Base-by-base conservation (phyloP, 2,329 filamentous ascomycete species). In the Shiraia sp. region DNA sequence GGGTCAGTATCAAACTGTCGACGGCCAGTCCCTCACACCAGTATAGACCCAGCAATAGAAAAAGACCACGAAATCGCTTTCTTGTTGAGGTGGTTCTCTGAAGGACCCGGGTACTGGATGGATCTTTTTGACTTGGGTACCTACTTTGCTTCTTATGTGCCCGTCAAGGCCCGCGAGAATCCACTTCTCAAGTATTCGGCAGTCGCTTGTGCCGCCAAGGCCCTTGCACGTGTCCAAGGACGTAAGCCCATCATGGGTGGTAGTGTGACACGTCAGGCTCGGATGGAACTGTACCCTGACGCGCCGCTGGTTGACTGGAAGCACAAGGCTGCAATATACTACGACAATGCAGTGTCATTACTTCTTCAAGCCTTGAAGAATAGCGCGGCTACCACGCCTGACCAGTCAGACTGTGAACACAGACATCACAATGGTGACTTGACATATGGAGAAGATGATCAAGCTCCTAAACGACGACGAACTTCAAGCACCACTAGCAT, bases 141-240 rank as follows among this genome's bases (percentile, higher is more conserved):
- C 28, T 83, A 83, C 58, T 85, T 85, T 44, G 75, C 78, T 3
- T 79, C 78, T 16, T 75, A 81, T 37, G 78, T 85, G 14, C 81
- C 81, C 1, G 74, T 83, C 2, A 78, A 78, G 55, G 79, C 81
- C 10, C 61, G 68, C 4, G 70, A 74, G 23, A 76, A 78, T 37
- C 71, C 74, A n/a, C 57, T 77, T 34, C 68, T 77, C 28, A 73
- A 73, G 36, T 77, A 77, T 54, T 78, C 81, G 6, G 79, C 80
- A 7, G 80, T 81, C 45, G 80, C 82, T 15, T 82, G 81, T 47
- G 77, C 81, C 5, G 81, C 81, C 10, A 85, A 85, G 56, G 79
- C 83, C 50, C 70, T 83, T 13, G 76, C 77, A 13, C 75, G 77
- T 28, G 75, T 82, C 6, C 74, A 76, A 48, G 77, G 77, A 2